These are phyloP conservation scores for Globisporangium carolinianum DNA, from an alignment of 352 stramenopile genomes.

Conservation along the genomic window DNA sequence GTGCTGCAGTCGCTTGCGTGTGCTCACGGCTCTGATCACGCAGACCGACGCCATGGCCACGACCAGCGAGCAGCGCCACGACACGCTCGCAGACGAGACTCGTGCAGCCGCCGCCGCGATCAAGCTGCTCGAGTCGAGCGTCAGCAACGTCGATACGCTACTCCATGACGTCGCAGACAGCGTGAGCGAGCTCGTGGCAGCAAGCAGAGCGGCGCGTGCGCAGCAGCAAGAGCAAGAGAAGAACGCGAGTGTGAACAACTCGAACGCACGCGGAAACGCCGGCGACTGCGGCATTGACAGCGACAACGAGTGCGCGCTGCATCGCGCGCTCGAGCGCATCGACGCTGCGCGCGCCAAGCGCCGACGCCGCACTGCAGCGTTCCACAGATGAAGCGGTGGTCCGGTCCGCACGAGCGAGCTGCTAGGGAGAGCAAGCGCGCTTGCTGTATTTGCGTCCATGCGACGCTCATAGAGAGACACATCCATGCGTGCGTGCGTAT, in stretches of 20 bases:
- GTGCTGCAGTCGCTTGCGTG: background rate
- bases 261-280: background rate
- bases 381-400: background rate
- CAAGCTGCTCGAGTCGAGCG: conserved; percentile 15
- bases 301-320: conserved; percentile 17
- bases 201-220: background rate
- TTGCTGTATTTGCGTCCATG: conserved; percentile 9
- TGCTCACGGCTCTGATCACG: background rate
- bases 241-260: background rate
- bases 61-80: conserved; percentile 15
- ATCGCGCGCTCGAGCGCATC: conserved; percentile 27
- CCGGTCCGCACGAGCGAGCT: too few species aligned
- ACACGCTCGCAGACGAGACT: conserved; percentile 16
- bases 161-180: conserved; percentile 19
- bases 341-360: conserved; percentile 41
- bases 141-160: conserved; percentile 20
- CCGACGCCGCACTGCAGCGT: conserved; percentile 11
- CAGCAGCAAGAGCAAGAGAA: background rate
- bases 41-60: conserved; percentile 14
- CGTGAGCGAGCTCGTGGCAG: conserved; percentile 18
- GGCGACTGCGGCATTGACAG: background rate
- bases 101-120: conserved; percentile 8
- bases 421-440: conserved; percentile 4
- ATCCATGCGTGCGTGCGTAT: conserved; percentile 5
- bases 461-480: background rate